Base-by-base conservation (phyloP, 345 rosid species). In the Draba incana region DNA sequence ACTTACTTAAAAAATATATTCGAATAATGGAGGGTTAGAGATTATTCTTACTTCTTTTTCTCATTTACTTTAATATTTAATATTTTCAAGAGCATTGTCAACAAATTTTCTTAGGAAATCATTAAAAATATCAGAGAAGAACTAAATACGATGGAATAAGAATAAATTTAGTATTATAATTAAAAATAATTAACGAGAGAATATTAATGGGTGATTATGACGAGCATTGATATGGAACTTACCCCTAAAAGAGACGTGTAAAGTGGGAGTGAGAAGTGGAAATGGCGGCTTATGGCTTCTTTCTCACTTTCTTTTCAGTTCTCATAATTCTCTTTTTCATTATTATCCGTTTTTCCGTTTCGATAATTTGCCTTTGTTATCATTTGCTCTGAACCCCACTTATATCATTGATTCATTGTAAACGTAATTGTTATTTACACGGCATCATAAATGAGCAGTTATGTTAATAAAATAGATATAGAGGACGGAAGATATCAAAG, bases 131-230 rank as follows among this genome's bases (percentile, higher is more conserved):
- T 64, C 6, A 64, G 8, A 72, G 33, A 23, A 41, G 31, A 53
- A 70, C 37, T 24, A 28, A n/a, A 38, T 7, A 8, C 39, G 8
- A 53, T 6, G 50, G 69, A 62, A 55, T 63, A 8, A 16, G 64
- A 71, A 63, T 62, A 62, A 50, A 1, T 23, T 62, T 62, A 35
- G 20, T 45, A 53, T 27, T 33, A 55, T 37, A 71, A 30, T 27
- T 23, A 11, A 46, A 62, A 52, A 43, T 14, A n/a, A 48, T 62
- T 71, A 49, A 63, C 38, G 70, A 46, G 64, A 56, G 70, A 63
- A 71, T 71, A 64, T 55, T 55, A 63, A 38, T 63, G 76, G 64
- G 58, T 71, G 70, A 71, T 71, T 63, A 71, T 55, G 69, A 46
- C 64, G 57, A 71, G 76, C 69, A 71, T 45, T 63, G 64, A 56